Evolutionary conservation across 2,329 filamentous ascomycete genomes (phyloP).

Genomic region (Epichloe sibirici): DNA sequence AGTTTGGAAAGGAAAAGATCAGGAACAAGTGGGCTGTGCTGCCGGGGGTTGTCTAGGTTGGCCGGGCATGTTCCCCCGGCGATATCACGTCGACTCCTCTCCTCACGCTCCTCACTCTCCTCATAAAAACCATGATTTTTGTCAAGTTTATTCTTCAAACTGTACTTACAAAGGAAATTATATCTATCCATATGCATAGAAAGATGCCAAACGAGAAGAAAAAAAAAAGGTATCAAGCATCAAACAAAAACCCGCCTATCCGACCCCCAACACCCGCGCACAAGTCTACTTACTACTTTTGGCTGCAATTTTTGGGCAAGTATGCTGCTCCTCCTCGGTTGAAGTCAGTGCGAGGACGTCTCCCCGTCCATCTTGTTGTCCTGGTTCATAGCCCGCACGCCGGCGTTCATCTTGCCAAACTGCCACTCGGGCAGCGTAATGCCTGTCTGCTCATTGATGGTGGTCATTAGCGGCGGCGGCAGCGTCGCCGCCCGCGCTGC

Average conservation of each 20-base stretch:
- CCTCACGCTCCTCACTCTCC: no score
- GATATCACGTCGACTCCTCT: no score
- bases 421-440: constrained; percentile 71
- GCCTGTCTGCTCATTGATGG: constrained; percentile 81
- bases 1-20: constrained; percentile 76
- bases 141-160: neutral
- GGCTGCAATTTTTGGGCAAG: no score
- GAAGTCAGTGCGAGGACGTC: no score
- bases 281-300: no score
- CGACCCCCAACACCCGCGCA: no score
- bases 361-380: no score
- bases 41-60: constrained; percentile 33
- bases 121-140: no score
- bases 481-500: constrained; percentile 36
- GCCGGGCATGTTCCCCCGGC: neutral
- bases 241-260: neutral
- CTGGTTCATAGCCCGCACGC: constrained; percentile 19
- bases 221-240: neutral
- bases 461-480: constrained; percentile 67
- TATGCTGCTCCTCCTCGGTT: no score
- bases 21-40: constrained; percentile 61
- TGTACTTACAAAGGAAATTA: neutral
- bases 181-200: no score
- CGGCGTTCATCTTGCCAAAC: constrained; percentile 36
- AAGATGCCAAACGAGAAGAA: neutral